Evolutionary conservation across 108 stramenopile species (phyloP).

Genomic region (Nitzschia sp.): DNA sequence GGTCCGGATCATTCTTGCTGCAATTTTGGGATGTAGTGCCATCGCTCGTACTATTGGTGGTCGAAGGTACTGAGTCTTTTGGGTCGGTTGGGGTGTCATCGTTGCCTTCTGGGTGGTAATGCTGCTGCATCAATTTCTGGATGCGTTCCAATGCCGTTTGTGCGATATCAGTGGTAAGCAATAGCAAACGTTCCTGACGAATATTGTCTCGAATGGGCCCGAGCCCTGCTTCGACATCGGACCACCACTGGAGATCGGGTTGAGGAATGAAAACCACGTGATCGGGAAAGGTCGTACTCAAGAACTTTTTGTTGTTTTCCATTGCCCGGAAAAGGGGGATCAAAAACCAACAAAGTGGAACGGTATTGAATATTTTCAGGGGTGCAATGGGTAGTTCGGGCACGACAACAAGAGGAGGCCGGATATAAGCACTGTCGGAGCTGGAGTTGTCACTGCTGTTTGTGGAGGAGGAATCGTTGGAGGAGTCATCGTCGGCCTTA

Average conservation of each 20-base stretch:
- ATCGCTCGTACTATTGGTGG: background rate
- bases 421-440: background rate
- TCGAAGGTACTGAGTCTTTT: background rate
- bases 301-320: constrained; percentile 52
- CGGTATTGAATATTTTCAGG: constrained; percentile 40
- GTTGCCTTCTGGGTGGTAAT: constrained; percentile 18
- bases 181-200: constrained; percentile 36
- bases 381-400: constrained; percentile 57
- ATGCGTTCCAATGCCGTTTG: constrained; percentile 35
- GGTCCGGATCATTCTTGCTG: background rate
- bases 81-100: background rate
- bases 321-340: constrained; percentile 45
- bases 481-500: too few relatives aligned
- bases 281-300: constrained; percentile 49
- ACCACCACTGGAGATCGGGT: constrained; percentile 36
- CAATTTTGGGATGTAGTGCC: background rate
- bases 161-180: constrained; percentile 46
- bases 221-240: constrained; percentile 37
- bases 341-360: constrained; percentile 61
- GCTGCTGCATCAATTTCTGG: constrained; percentile 49
- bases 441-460: background rate
- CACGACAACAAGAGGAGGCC: constrained; percentile 52
- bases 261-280: constrained; percentile 57
- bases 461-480: background rate
- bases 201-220: constrained; percentile 37